Percentiles rank a stretch among this genome's conserved stretches.
Evolutionary conservation across 176 grass and related monocot genomes (phyloP).

Genomic region (Tillandsia fasciculata): DNA sequence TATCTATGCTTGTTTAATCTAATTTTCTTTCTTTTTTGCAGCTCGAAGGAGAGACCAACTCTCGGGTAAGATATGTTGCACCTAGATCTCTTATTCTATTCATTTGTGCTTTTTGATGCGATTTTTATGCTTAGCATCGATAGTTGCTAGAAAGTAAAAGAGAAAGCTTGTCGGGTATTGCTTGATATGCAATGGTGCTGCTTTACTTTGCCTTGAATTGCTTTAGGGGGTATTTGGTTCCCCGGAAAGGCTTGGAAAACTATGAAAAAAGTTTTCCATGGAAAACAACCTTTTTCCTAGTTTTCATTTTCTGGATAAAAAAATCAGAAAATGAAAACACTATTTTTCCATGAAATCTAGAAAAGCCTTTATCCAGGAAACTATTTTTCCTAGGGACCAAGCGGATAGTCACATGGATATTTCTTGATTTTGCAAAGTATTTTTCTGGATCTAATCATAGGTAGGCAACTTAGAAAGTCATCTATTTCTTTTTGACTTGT

Average conservation of each 20-base stretch:
- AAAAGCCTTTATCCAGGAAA: too few species aligned
- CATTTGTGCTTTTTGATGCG: conserved; percentile 4
- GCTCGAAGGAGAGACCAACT: conserved; percentile 99
- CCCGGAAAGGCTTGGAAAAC: too few species aligned
- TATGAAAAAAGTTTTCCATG: too few species aligned
- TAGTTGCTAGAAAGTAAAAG: background rate
- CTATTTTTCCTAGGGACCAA: too few species aligned
- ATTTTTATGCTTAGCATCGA: background rate
- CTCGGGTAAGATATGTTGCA: conserved; percentile 57
- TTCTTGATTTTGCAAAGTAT: background rate
- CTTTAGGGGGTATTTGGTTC: too few species aligned
- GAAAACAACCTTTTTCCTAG: too few species aligned
- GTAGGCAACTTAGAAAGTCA: background rate
- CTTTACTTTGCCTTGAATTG: background rate
- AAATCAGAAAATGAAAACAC: too few species aligned
- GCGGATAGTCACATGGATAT: too few species aligned
- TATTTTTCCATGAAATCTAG: too few species aligned
- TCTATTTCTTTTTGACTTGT: background rate
- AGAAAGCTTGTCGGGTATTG: background rate
- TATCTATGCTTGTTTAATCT: conserved; percentile 3
- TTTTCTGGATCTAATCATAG: background rate
- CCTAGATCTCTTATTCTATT: background rate
- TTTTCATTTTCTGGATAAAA: too few species aligned
- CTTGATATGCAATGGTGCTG: background rate
- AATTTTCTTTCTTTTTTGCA: conserved; percentile 29